A percentile compares a stretch with the other conserved stretches of the same genome.
phyloP scores from a whole-genome alignment of 805 yeast genomes.

The Yamadazyma akitaensis region DNA sequence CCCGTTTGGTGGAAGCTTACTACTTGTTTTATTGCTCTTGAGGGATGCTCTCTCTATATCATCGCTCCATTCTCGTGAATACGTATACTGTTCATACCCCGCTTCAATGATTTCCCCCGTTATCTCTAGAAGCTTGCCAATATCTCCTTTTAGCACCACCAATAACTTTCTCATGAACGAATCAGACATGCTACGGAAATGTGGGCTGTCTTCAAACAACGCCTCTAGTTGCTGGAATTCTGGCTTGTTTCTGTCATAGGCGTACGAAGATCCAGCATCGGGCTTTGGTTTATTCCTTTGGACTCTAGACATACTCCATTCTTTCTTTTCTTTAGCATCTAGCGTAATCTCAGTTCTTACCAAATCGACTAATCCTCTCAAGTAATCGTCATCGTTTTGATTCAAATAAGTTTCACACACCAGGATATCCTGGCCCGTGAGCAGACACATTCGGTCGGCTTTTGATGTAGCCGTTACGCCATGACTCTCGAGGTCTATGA shows the following conservation, averaged over 20 bases:
- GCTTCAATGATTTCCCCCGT: conserved; percentile 3
- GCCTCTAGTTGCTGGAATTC: conserved; percentile 6
- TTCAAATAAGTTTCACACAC: not conserved
- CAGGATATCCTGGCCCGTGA: not conserved
- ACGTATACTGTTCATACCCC: conserved; percentile 7
- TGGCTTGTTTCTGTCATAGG: not conserved
- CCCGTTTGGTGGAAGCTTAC: no score
- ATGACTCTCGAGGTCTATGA: not conserved
- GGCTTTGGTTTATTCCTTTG: not conserved
- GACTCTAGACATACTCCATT: conserved; percentile 1
- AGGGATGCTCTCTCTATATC: not conserved
- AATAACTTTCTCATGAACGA: conserved; percentile 8
- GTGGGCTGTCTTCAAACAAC: not conserved
- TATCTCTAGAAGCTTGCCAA: conserved; percentile 2
- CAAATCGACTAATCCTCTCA: conserved; percentile 6
- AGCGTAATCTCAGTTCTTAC: conserved; percentile 2
- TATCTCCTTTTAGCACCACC: conserved; percentile 8
- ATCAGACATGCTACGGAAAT: not conserved
- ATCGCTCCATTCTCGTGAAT: not conserved
- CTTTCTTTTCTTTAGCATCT: not conserved
- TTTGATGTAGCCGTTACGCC: conserved; percentile 17
- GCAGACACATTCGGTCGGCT: conserved; percentile 16
- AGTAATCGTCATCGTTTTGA: conserved; percentile 4
- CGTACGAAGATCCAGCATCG: not conserved
- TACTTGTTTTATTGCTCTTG: no score